phyloP scores from a whole-genome alignment of 495 filamentous ascomycete genomes.

The Ramalina peruviana region DNA sequence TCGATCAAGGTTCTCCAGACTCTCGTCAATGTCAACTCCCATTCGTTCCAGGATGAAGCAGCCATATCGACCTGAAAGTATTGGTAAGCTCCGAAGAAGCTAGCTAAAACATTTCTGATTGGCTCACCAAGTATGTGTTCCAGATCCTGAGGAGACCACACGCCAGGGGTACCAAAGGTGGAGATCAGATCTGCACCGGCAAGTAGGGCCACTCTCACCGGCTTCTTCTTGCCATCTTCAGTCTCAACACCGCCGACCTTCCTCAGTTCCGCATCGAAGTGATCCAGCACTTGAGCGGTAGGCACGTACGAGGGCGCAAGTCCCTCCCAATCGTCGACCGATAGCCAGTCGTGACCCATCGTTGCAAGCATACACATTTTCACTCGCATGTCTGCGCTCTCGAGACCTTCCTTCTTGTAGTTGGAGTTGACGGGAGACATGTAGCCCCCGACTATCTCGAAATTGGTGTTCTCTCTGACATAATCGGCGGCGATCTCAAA shows the following conservation, averaged over 20 bases:
- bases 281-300: slow-evolving; percentile 8
- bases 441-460: slow-evolving; percentile 13
- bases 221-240: slow-evolving; percentile 6
- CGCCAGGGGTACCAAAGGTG: slow-evolving; percentile 2
- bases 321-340: slow-evolving; percentile 5
- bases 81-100: neutral
- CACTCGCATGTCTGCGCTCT: slow-evolving; percentile 39
- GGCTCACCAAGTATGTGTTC: slow-evolving; percentile 9
- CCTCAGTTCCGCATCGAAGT: slow-evolving; percentile 22
- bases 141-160: slow-evolving; percentile 11
- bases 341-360: neutral
- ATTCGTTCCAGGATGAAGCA: slow-evolving; percentile 11
- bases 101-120: neutral
- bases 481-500: slow-evolving; percentile 26
- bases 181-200: slow-evolving; percentile 8
- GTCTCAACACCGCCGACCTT: slow-evolving; percentile 23
- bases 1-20: slow-evolving; percentile 2
- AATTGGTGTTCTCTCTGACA: slow-evolving; percentile 8
- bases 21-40: slow-evolving; percentile 9
- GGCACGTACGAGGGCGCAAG: slow-evolving; percentile 4
- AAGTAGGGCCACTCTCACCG: slow-evolving; percentile 7
- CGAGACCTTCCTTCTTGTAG: slow-evolving; percentile 42
- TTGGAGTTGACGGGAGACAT: slow-evolving; percentile 10
- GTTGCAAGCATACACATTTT: slow-evolving; percentile 70
- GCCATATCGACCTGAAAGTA: slow-evolving; percentile 15